Base-by-base conservation (phyloP, 2,329 filamentous ascomycete species). In the Cercospora sojina region DNA sequence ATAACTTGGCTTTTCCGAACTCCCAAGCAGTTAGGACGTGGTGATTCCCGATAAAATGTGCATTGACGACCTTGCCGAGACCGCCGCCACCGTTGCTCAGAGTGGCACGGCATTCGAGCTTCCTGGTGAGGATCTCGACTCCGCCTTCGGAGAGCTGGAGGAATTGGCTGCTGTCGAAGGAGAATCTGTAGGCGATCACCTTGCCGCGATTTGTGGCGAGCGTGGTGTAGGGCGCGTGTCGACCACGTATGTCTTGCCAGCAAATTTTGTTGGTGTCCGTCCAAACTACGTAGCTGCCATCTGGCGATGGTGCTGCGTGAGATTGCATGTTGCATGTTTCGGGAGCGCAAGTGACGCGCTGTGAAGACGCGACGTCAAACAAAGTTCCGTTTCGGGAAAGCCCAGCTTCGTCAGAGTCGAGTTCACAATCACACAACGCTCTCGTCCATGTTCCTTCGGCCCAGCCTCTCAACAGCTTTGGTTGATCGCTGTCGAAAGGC, bases 1-100 rank as follows among this genome's bases (percentile, higher is more conserved):
- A 80, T 23, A 85, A 74, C 64, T 83, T 83, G 2, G 82, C 79
- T 49, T 79, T 78, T 5, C 82, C 77, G 58, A 85, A 77, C 65
- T 81, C 82, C 83, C 83, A 85, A 2, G 80, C 76, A n/a, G 83
- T 73, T 18, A 84, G 73, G 18, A 84, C 77, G 18, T 81, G 74
- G 49, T 79, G 77, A 5, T 68, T 76, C 5, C 74, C 68, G 6
- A 82, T 77, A 68, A 84, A 83, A 58, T 82, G 80, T 0, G 79
- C 80, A 62, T 79, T 76, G 3, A 75, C 74, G 38, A 83, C 80
- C 57, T 79, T 80, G 25, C 83, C 83, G 70, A 84, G 78, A 16
- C 82, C 80, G 3, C 80, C 82, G 3, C 77, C 80, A 25, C 83
- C 83, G 73, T 84, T 84, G 62, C 78, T 80, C 31, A 85, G 78